phyloP scores from a whole-genome alignment of 2,329 filamentous ascomycete species.

The Beauveria scarabaeidicola region DNA sequence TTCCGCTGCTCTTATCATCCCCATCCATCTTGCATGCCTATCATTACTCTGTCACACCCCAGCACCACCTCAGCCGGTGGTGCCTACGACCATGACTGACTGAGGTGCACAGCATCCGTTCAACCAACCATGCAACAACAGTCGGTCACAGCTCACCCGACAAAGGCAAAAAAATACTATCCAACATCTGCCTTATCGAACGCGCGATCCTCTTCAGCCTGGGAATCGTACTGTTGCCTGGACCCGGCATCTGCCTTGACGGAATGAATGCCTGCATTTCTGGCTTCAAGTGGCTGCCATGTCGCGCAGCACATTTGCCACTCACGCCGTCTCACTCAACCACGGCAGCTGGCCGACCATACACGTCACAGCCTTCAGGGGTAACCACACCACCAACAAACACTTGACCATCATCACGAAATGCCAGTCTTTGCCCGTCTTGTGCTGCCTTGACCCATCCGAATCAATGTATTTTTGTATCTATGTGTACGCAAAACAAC shows the following conservation, averaged over 20 bases:
- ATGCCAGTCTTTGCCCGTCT: neutral
- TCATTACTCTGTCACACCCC: neutral
- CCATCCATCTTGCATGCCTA: neutral
- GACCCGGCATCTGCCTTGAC: neutral
- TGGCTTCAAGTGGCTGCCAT: neutral
- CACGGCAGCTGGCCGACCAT: neutral
- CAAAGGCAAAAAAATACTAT: neutral
- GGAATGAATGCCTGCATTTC: neutral
- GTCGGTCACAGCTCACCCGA: neutral
- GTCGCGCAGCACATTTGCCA: slow-evolving; percentile 6
- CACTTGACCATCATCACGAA: neutral
- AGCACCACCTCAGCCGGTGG: neutral
- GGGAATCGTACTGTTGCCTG: neutral
- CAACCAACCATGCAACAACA: neutral
- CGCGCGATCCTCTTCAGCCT: neutral
- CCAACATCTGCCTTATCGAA: too few relatives aligned
- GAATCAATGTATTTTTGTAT: slow-evolving; percentile 1
- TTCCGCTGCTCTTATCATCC: neutral
- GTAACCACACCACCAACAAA: neutral
- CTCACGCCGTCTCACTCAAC: slow-evolving; percentile 2
- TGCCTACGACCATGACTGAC: neutral
- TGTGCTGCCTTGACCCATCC: neutral
- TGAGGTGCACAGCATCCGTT: neutral
- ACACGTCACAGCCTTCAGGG: slow-evolving; percentile 9
- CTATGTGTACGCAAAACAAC: slow-evolving; percentile 1